These are phyloP conservation scores for Pezicula neosporulosa DNA, from an alignment of 2,329 filamentous ascomycete genomes.

Conservation along the genomic window DNA sequence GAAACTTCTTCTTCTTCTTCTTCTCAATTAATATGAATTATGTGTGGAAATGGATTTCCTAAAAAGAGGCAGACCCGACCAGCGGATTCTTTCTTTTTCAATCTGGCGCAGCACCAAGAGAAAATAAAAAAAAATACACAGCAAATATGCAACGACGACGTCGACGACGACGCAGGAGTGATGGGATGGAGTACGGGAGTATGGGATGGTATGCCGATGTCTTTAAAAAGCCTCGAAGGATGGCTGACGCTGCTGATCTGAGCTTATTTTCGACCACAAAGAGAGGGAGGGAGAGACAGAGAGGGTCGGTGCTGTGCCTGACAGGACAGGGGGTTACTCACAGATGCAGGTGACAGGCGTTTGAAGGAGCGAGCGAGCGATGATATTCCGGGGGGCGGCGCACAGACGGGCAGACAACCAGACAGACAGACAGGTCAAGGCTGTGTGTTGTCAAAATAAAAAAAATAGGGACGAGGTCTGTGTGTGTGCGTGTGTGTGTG, in stretches of 20 bases:
- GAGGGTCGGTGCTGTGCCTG: background rate
- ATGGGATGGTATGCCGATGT: background rate
- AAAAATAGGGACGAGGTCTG: background rate
- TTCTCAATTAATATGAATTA: background rate
- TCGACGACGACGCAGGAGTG: too few relatives aligned
- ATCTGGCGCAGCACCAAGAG: slow-evolving; percentile 1
- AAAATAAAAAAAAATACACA: too few relatives aligned
- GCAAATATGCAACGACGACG: background rate
- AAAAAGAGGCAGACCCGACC: background rate
- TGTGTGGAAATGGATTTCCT: background rate
- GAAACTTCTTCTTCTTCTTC: too few relatives aligned
- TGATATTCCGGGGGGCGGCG: background rate
- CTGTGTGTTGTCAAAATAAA: background rate
- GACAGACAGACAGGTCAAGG: too few relatives aligned
- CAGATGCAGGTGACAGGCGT: slow-evolving; percentile 1
- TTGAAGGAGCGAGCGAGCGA: background rate
- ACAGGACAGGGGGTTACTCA: background rate
- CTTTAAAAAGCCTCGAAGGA: slow-evolving; percentile 1
- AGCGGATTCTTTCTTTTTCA: background rate
- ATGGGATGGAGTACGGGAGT: too few relatives aligned
- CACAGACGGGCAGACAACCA: background rate
- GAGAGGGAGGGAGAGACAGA: too few relatives aligned
- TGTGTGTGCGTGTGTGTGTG: too few relatives aligned
- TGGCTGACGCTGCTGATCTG: background rate
- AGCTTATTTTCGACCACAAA: background rate